These are phyloP conservation scores for Rubus parviflorus DNA, from an alignment of 306 rosid genomes.

Conservation along the genomic window DNA sequence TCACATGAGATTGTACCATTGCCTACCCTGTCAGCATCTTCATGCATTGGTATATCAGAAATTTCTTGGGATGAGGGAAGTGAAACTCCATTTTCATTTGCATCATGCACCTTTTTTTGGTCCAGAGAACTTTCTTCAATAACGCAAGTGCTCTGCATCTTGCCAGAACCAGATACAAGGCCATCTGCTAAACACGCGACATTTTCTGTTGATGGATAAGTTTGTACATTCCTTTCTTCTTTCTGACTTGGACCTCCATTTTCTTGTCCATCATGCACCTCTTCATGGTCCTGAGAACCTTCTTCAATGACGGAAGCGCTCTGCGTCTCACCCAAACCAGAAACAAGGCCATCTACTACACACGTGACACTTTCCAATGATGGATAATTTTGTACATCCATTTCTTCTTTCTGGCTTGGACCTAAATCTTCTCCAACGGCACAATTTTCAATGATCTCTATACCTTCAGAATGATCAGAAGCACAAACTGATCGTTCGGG, in stretches of 20 bases:
- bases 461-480: slow-evolving; percentile 48
- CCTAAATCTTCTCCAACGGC: slow-evolving; percentile 35
- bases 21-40: slow-evolving; percentile 3
- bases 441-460: slow-evolving; percentile 43
- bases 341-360: slow-evolving; percentile 27
- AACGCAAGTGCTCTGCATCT: slow-evolving; percentile 17
- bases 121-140: slow-evolving; percentile 28
- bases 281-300: slow-evolving; percentile 30
- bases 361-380: slow-evolving; percentile 27
- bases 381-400: slow-evolving; percentile 23
- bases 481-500: slow-evolving; percentile 28
- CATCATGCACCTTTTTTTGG: slow-evolving; percentile 20
- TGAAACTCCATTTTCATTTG: slow-evolving; percentile 23
- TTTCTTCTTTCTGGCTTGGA: slow-evolving; percentile 40
- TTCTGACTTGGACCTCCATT: slow-evolving; percentile 9
- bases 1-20: slow-evolving; percentile 22
- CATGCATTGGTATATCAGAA: slow-evolving; percentile 17
- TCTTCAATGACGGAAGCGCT: slow-evolving; percentile 24
- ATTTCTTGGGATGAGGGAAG: slow-evolving; percentile 32
- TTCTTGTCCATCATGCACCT: slow-evolving; percentile 11
- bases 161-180: background rate
- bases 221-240: background rate
- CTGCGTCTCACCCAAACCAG: slow-evolving; percentile 28
- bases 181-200: background rate
- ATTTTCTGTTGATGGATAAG: background rate